Evolutionary conservation across 768 basidiomycete species (phyloP), one percentile per base, ranked within the genome.

Genomic region (Boletus fagicola): DNA sequence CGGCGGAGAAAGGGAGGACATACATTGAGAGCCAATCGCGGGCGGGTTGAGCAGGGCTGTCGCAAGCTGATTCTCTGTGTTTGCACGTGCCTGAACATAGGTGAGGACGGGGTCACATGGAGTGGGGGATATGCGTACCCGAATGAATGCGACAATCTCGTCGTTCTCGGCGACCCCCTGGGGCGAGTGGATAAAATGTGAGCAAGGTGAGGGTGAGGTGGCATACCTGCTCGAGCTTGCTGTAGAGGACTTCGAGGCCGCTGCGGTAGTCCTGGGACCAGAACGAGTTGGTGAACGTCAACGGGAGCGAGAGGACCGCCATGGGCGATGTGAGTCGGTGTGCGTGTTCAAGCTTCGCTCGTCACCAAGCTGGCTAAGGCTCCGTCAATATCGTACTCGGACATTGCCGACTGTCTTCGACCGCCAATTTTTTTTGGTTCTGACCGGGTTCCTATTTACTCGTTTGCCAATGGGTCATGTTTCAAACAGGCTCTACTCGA

Each of bases 231-330:
- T 92, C 87, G 26, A 94, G 83, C 72, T 90, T 87, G 44, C 67
- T 72, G 68, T 84, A 92, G 33, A 94, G 74, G 24, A 89, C 82
- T 60, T 96, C 85, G 30, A 97, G 80, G 35, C 94, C 94, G 57
- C 76, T 83, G 45, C 91, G 80, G 69, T 92, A 94, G 76, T 94
- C 92, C 71, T 92, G 88, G 16, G 93, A 83, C 94, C 94, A 97
- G 77, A 97, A 97, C 31, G 93, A 94, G 72, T 96, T 95, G 54
- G 80, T 84, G 71, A 97, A 97, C 16, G 83, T 82, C 57, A 92
- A 78, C n/a, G 94, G 94, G 67, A 95, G 83, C 44, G 92, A 90
- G 60, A 96, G 76, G 62, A 92, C 88, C 60, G 92, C 88, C 94
- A 95, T 94, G 68, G 49, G 53, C 70, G 57, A 45, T 39, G 35